Conservation (phyloP, 2,329 filamentous ascomycete species). For the Paecilomyces sp. region DNA sequence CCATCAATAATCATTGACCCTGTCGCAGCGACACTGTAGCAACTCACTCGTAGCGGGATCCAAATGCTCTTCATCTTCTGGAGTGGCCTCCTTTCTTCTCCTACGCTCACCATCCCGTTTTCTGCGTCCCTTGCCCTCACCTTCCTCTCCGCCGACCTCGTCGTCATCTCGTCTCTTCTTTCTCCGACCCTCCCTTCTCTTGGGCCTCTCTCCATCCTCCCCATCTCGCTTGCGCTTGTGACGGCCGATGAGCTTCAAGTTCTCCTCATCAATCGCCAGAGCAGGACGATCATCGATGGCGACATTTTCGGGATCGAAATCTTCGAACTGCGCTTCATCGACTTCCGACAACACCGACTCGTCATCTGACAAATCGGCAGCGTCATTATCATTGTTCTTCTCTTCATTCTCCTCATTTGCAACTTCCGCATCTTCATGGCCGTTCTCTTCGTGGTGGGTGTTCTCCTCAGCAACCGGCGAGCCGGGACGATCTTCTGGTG, state of each 20-base stretch:
- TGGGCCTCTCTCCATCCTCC: constrained; percentile 58
- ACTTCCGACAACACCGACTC: constrained; percentile 59
- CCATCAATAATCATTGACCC: constrained; percentile 2
- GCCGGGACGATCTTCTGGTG: constrained; percentile 23
- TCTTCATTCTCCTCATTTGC: constrained; percentile 11
- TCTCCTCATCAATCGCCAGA: constrained; percentile 54
- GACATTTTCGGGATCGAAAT: constrained; percentile 56
- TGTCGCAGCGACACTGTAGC: neutral
- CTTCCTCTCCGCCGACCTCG: constrained; percentile 43
- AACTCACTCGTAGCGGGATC: constrained; percentile 72
- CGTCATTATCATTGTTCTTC: constrained; percentile 20
- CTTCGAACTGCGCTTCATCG: constrained; percentile 58
- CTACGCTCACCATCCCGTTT: constrained; percentile 39
- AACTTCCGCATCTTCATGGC: constrained; percentile 15
- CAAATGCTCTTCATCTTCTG: constrained; percentile 68
- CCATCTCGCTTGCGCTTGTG: constrained; percentile 60
- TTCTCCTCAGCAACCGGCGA: constrained; percentile 13
- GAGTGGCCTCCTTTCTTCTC: constrained; percentile 45
- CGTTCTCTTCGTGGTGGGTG: neutral
- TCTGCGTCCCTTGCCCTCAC: constrained; percentile 49
- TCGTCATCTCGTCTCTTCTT: constrained; percentile 59
- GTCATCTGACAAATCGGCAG: constrained; percentile 47
- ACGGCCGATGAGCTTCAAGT: constrained; percentile 53
- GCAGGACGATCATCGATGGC: constrained; percentile 54
- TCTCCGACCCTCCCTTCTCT: constrained; percentile 54